Base-by-base conservation (phyloP, 2,329 filamentous ascomycete genomes). In the Ophiostoma australiae region DNA sequence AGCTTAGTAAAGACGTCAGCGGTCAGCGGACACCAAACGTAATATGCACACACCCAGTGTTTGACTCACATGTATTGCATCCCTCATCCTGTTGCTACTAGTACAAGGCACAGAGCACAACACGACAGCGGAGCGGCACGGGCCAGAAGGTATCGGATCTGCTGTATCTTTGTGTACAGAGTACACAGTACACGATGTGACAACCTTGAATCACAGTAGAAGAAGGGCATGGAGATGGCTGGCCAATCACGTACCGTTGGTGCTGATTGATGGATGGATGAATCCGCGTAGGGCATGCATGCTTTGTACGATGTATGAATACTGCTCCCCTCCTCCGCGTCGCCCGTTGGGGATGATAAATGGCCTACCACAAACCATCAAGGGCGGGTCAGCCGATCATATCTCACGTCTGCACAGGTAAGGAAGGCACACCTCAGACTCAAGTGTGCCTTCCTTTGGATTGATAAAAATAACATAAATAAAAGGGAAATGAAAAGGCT, bases 91-190 rank as follows among this genome's bases (percentile, higher is more conserved):
- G 27, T 61, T 35, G 55, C 27, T 27, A 23, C 52, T 58, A 27
- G 55, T 58, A 58, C 52, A 27, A 11, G 52, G 27, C 52, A 58
- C 52, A 55, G n/a, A 55, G 52, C 52, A 58, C 52, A 58, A 58
- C 52, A 58, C 52, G 52, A 17, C 23, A 58, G 52, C 52, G 52
- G 58, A 63, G 27, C 58, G 58, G 58, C 58, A 63, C 58, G 27
- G 58, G 27, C 58, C 58, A 63, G 58, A 63, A 58, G 23, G 52
- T 23, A 27, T 27, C 44, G 2, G 2, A 58, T 11, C 8, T 27
- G 3, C 52, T 55, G 48, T 55, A 20, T n/a, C 52, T 13, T 58
- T 27, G 52, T 27, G 17, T 48, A 11, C 39, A 41, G 10, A 41
- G 17, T 48, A 48, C 44, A 48, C 44, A 41, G 17, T 48, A 48